Base-by-base conservation (phyloP, 805 yeast species). In the Candida tammaniensis region DNA sequence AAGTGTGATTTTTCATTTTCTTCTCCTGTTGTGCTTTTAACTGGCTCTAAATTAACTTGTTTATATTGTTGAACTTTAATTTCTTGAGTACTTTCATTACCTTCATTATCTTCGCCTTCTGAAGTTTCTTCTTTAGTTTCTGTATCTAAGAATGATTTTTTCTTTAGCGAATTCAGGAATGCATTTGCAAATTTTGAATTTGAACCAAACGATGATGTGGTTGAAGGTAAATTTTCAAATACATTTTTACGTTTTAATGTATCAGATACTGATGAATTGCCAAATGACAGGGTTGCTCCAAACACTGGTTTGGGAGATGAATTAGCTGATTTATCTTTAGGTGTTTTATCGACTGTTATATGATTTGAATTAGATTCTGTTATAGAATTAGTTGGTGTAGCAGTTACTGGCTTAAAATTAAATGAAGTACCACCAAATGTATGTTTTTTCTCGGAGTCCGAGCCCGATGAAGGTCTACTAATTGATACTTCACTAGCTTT, bases 1-100 rank as follows among this genome's bases (percentile, higher is more conserved):
- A 76, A 86, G 6, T 81, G 52, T 0, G 84, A 75, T 21, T 67
- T 68, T 54, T 93, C 98, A 36, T 77, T 70, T 57, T 93, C 98
- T 57, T 93, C 98, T 1, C 98, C 98, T 0, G 98, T 87, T 38
- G 78, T 72, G 8, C 80, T 63, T 3, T 73, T 74, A 44, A 76
- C 77, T 72, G 76, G 48, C 70, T 71, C 50, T 71, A 77, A 28
- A 12, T 40, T 38, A 3, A 40, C 39, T 28, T 40, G 43, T 25
- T 43, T 40, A 29, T 36, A 36, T 40, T 52, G 68, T 9, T 59
- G 51, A 15, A 53, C 27, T 13, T 47, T 51, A 4, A 59, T 42
- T 30, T 46, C 46, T 24, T 37, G 35, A 17, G 33, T 31, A 6
- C 19, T 20, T 6, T 38, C 41, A 11, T 27, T 14, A 5, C 39